Evolutionary conservation across 345 rosid species (phyloP).

Genomic region (Carallia brachiata): DNA sequence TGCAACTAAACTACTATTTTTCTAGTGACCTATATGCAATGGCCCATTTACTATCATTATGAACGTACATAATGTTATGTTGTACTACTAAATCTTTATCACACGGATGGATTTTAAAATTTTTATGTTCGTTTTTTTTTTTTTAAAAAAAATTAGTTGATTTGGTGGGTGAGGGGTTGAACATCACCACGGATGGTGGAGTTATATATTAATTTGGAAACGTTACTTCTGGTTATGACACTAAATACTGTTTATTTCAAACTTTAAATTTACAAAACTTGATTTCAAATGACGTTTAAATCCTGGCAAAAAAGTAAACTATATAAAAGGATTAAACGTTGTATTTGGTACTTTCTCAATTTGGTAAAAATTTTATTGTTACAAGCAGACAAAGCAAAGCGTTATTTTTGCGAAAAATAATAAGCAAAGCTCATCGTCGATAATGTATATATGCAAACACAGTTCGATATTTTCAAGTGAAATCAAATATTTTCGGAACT

Average conservation of each 20-base stretch:
- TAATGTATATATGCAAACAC: neutral
- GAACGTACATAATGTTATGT: neutral
- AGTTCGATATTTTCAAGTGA: neutral
- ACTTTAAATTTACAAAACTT: too few relatives aligned
- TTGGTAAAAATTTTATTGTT: conserved; percentile 7
- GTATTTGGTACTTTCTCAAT: conserved; percentile 6
- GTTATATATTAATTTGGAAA: neutral
- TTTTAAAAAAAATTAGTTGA: neutral
- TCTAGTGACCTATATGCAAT: too few relatives aligned
- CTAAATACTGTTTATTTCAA: neutral
- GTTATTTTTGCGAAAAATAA: conserved; percentile 11
- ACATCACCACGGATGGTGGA: neutral
- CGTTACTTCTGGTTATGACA: neutral
- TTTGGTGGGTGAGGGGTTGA: conserved; percentile 3
- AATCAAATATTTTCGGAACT: neutral
- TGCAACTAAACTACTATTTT: too few relatives aligned
- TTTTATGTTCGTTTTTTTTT: too few relatives aligned
- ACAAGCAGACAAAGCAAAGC: conserved; percentile 19
- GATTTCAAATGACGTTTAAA: neutral
- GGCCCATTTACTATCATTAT: too few relatives aligned
- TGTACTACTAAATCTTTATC: neutral
- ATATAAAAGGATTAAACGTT: conserved; percentile 3
- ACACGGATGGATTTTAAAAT: too few relatives aligned
- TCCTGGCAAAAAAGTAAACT: conserved; percentile 2
- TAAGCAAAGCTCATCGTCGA: neutral